Conservation (phyloP, 306 rosid genomes). For the Vigna reflexopilosa region DNA sequence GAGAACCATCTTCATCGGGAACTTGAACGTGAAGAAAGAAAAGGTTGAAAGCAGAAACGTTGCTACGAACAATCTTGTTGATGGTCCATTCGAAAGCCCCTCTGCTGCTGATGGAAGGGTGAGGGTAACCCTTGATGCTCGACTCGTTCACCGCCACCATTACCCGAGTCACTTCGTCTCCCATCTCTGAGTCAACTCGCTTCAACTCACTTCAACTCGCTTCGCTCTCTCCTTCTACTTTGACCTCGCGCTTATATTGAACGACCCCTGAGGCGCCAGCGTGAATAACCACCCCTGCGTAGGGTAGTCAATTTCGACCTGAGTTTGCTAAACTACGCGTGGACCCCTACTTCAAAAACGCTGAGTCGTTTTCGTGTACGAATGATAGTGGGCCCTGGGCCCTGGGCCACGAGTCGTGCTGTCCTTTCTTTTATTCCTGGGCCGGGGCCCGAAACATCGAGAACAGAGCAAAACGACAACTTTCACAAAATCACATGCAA, state of each 20-base stretch:
- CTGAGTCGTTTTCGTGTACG: conserved; percentile 11
- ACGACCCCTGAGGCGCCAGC: background rate
- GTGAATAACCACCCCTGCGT: background rate
- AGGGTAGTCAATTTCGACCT: background rate
- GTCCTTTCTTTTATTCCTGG: background rate
- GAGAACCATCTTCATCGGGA: conserved; percentile 87
- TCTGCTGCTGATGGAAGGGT: conserved; percentile 88
- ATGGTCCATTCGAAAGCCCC: conserved; percentile 93
- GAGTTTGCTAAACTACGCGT: conserved; percentile 35
- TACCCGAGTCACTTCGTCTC: conserved; percentile 60
- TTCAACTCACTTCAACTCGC: conserved; percentile 11
- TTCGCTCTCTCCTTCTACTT: background rate
- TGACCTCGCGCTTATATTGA: conserved; percentile 5
- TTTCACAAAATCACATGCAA: background rate
- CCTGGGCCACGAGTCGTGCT: background rate
- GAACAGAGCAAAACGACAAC: conserved; percentile 22
- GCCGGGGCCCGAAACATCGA: background rate
- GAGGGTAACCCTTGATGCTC: conserved; percentile 83
- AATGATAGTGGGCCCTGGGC: conserved; percentile 19
- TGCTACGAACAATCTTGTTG: conserved; percentile 77
- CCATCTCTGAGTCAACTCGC: conserved; percentile 38
- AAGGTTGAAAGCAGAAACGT: conserved; percentile 67
- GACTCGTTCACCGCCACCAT: conserved; percentile 92
- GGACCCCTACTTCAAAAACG: background rate
- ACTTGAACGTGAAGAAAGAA: conserved; percentile 90